A percentile compares a stretch with the other conserved stretches of the same genome.
Conservation (phyloP, 768 basidiomycete genomes). For the Rhizopogon roseolus region DNA sequence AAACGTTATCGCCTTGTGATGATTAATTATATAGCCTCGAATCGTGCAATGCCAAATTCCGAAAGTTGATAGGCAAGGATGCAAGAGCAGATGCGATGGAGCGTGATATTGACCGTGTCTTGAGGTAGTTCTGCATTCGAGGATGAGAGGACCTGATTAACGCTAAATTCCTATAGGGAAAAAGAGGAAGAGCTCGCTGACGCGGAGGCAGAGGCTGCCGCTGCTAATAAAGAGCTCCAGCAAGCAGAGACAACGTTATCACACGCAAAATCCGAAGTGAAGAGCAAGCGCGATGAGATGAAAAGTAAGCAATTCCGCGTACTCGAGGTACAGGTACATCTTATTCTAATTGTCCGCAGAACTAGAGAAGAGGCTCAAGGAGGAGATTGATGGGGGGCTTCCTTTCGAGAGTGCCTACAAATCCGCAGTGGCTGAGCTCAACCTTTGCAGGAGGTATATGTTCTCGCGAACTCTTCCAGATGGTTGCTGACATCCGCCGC, state of each 20-base stretch:
- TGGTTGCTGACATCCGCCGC: neutral
- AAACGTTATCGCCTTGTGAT: neutral
- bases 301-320: slow-evolving; percentile 39
- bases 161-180: slow-evolving; percentile 38
- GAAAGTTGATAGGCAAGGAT: slow-evolving; percentile 58
- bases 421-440: slow-evolving; percentile 21
- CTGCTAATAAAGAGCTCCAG: slow-evolving; percentile 54
- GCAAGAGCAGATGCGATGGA: slow-evolving; percentile 67
- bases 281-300: slow-evolving; percentile 57
- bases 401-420: slow-evolving; percentile 46
- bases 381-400: slow-evolving; percentile 31
- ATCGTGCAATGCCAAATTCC: slow-evolving; percentile 54
- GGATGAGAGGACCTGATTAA: neutral
- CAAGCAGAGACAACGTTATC: slow-evolving; percentile 59
- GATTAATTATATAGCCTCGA: slow-evolving; percentile 48
- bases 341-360: slow-evolving; percentile 28
- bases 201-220: slow-evolving; percentile 26
- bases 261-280: slow-evolving; percentile 55
- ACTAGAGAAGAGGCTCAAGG: slow-evolving; percentile 43
- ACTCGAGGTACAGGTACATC: slow-evolving; percentile 10
- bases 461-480: neutral
- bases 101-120: slow-evolving; percentile 55
- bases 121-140: slow-evolving; percentile 41
- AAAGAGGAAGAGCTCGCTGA: slow-evolving; percentile 57
- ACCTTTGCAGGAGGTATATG: slow-evolving; percentile 16